These are phyloP conservation scores for Endocalyx cinctus DNA, from an alignment of 2,329 filamentous ascomycete species.

Conservation along the genomic window DNA sequence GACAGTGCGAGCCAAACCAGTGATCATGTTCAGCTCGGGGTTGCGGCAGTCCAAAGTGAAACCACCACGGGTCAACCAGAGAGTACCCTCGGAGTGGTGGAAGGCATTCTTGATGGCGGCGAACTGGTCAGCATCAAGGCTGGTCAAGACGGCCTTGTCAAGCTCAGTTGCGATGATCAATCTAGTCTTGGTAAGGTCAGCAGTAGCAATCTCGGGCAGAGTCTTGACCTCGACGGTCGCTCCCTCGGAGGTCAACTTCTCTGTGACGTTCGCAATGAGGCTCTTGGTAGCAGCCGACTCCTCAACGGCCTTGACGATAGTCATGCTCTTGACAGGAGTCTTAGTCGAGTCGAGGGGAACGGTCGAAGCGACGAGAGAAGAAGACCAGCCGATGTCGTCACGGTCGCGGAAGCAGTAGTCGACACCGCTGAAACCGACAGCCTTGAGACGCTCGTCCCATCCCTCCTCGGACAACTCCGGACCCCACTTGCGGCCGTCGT, in stretches of 20 bases:
- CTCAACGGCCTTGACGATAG: slow-evolving; percentile 18
- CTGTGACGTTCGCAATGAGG: slow-evolving; percentile 14
- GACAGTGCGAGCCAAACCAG: slow-evolving; percentile 40
- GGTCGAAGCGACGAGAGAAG: slow-evolving; percentile 20
- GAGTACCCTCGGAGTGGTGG: slow-evolving; percentile 18
- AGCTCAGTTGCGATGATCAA: slow-evolving; percentile 22
- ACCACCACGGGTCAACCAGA: slow-evolving; percentile 22
- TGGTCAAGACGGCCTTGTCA: slow-evolving; percentile 21
- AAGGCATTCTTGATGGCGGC: slow-evolving; percentile 21
- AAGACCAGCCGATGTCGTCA: slow-evolving; percentile 22
- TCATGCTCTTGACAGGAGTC: slow-evolving; percentile 16
- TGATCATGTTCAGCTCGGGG: slow-evolving; percentile 36
- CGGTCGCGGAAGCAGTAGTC: slow-evolving; percentile 24
- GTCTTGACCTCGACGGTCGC: slow-evolving; percentile 17
- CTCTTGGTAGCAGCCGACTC: slow-evolving; percentile 14
- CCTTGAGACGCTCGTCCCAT: slow-evolving; percentile 23
- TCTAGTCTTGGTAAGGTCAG: slow-evolving; percentile 17
- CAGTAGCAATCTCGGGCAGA: slow-evolving; percentile 12
- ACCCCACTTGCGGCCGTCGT: slow-evolving; percentile 22
- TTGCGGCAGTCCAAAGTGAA: slow-evolving; percentile 17
- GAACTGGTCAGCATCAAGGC: slow-evolving; percentile 16
- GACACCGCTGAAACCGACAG: slow-evolving; percentile 20
- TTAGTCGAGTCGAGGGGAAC: slow-evolving; percentile 15
- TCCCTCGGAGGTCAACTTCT: slow-evolving; percentile 15
- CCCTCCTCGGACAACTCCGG: slow-evolving; percentile 21